These are phyloP conservation scores for Termitomyces sp. DNA, from an alignment of 768 basidiomycete genomes.

Conservation along the genomic window DNA sequence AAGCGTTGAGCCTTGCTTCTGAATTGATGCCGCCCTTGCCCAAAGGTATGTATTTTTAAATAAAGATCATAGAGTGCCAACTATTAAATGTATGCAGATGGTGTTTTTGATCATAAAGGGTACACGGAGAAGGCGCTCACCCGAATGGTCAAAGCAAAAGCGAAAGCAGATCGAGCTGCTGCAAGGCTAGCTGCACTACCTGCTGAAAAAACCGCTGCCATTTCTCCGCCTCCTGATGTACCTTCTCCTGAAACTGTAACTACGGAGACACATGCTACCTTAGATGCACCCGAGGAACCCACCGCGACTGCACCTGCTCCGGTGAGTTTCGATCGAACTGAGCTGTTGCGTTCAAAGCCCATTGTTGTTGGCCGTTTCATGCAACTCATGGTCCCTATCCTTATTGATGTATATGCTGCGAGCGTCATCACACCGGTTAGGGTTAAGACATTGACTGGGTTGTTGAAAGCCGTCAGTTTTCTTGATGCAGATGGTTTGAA, in stretches of 20 bases:
- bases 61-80: not conserved
- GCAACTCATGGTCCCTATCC: constrained; percentile 84
- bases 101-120: constrained; percentile 88
- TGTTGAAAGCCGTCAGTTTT: constrained; percentile 91
- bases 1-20: constrained; percentile 81
- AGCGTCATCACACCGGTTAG: constrained; percentile 87
- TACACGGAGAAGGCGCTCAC: constrained; percentile 85
- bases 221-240: constrained; percentile 18
- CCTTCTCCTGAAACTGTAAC: constrained; percentile 20
- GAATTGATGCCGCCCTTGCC: constrained; percentile 93
- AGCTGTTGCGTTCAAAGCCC: constrained; percentile 69
- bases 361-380: constrained; percentile 82
- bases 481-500: constrained; percentile 72
- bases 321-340: constrained; percentile 52
- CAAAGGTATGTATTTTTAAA: constrained; percentile 53
- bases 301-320: constrained; percentile 31
- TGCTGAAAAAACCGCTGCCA: constrained; percentile 6
- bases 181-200: constrained; percentile 49
- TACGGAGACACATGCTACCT: constrained; percentile 29
- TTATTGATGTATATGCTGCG: constrained; percentile 99
- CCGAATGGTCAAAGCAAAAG: constrained; percentile 74
- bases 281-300: constrained; percentile 32
- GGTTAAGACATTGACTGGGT: constrained; percentile 80
- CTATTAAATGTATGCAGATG: constrained; percentile 49
- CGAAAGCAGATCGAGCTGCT: constrained; percentile 74